A percentile compares a stretch with the other conserved stretches of the same genome.
Conservation (phyloP, 129 eudicot species). For the Flaveria sonorensis region DNA sequence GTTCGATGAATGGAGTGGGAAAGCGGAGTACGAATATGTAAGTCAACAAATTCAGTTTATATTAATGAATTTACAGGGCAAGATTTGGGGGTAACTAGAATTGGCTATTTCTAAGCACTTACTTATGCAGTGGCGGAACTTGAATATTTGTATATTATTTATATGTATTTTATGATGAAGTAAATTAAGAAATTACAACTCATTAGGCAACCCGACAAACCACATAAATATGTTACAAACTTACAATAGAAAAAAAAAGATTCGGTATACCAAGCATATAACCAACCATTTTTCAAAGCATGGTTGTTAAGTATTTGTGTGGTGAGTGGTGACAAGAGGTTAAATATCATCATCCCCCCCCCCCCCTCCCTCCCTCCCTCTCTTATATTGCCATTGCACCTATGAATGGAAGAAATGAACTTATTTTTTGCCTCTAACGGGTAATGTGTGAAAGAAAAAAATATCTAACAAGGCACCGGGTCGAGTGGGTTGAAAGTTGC, state of each 20-base stretch:
- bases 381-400: background rate
- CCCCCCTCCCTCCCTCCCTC: background rate
- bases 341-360: background rate
- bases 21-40: slow-evolving; percentile 92
- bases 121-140: background rate
- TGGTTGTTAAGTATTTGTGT: background rate
- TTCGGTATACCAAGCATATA: no score
- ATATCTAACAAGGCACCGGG: background rate
- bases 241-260: no score
- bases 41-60: slow-evolving; percentile 36
- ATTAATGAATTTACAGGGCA: background rate
- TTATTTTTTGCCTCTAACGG: background rate
- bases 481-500: background rate
- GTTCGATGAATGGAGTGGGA: slow-evolving; percentile 76
- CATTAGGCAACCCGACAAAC: no score
- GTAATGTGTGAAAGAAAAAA: background rate
- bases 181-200: no score
- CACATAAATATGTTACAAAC: no score
- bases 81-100: background rate
- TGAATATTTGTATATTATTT: background rate
- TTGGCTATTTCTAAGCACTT: background rate
- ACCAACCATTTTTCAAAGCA: background rate
- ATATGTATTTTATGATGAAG: no score
- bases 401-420: background rate
- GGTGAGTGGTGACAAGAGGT: background rate